Base-by-base conservation (phyloP, 805 yeast genomes). In the Brettanomyces anomalus region DNA sequence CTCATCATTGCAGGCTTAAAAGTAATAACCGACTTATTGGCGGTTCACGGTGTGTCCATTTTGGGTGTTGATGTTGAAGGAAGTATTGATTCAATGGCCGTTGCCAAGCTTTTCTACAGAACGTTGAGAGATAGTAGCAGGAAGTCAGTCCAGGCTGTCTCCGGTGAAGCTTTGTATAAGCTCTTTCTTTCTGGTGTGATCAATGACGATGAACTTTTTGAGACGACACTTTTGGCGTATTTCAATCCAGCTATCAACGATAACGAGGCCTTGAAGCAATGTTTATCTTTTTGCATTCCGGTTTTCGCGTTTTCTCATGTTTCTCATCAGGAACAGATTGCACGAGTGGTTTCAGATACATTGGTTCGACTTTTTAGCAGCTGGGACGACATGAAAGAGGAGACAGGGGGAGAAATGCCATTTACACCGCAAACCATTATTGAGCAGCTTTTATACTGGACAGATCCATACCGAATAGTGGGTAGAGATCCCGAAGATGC, bases 121-220 rank as follows among this genome's bases (percentile, higher is more conserved):
- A 74, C 81, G 1, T 64, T 85, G 50, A 74, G 76, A 54, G 72
- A 72, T 49, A 66, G 66, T 44, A 72, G 72, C 4, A 65, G 74
- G 50, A 85, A 85, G 1, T 74, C 72, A 21, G 70, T 87, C 16
- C 96, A 86, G 57, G 79, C 90, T 0, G 70, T 78, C 1, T 83
- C 90, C 8, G 95, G 90, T 0, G 95, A 86, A 54, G 94, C 95
- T 0, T 65, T 89, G 20, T 85, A 89, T 54, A 89, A 90, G 63
- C 65, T 90, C 40, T 77, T 81, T 51, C 67, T 93, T 42, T 83
- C 90, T 14, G 94, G 84, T 49, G 72, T 85, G 17, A 70, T 88
- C 43, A 72, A 69, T 5, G 88, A 83, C 54, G 80, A 76, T 44
- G 85, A 81, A 44, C 62, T 87, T 33, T 74, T 84, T 51, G 89